These are phyloP conservation scores for Diaporthe sp. DNA, from an alignment of 2,329 filamentous ascomycete species.

Conservation along the genomic window DNA sequence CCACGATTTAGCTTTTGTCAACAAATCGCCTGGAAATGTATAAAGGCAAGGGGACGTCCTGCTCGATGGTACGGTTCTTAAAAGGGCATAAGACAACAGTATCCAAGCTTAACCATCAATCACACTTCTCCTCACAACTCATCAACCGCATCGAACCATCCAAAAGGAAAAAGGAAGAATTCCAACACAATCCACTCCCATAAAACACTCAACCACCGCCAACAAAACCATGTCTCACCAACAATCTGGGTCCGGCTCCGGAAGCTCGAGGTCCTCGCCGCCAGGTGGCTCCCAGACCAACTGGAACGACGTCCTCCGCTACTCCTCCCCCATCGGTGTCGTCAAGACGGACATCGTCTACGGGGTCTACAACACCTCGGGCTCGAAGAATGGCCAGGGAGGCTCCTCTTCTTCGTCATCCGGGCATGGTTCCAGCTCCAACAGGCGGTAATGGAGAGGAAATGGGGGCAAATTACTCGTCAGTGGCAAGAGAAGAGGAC, in stretches of 20 bases:
- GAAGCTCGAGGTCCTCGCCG: not conserved
- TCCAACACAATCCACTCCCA: not conserved
- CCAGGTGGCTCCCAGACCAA: conserved; percentile 37
- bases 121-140: not conserved
- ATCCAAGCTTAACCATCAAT: not conserved
- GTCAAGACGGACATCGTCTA: conserved; percentile 47
- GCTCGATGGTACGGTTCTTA: not conserved
- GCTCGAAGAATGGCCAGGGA: not conserved
- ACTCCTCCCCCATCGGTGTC: conserved; percentile 48
- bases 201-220: not conserved
- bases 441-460: not conserved
- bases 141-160: too few relatives aligned
- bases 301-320: conserved; percentile 47
- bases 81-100: not conserved
- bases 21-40: not conserved
- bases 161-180: not conserved
- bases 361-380: conserved; percentile 40
- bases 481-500: not conserved
- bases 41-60: not conserved
- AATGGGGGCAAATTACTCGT: not conserved
- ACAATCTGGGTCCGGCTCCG: conserved; percentile 8
- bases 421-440: conserved; percentile 10
- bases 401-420: not conserved
- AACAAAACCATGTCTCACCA: conserved; percentile 16
- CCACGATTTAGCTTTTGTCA: not conserved